Evolutionary conservation across 2,329 filamentous ascomycete genomes (phyloP), one percentile per base, ranked within the genome.

Genomic region (Catunica adiposa): DNA sequence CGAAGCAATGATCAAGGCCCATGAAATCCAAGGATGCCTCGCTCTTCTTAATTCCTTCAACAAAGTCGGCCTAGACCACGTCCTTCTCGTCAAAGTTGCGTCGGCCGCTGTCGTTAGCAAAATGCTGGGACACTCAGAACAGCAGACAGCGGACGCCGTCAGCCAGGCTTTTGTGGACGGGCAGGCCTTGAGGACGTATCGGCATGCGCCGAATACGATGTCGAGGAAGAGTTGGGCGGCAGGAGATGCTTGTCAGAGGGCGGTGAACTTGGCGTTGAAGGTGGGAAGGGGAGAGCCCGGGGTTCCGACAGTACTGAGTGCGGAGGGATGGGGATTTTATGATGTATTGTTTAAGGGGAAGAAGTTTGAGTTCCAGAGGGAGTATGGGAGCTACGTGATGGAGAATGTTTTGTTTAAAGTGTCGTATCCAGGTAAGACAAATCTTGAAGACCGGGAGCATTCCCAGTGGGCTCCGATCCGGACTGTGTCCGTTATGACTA

Each of bases 341-440:
- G 92, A 98, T 67, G 89, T 97, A 61, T 79, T 94, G 61, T 98
- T 97, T 78, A 87, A 89, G 75, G 89, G 89, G 72, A 88, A 94
- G 65, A 86, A 86, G 71, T 98, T 98, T 69, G 76, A 89, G 70
- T 98, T 96, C 78, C 90, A 97, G 77, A 83, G 92, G 60, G 82
- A 84, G 58, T 98, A 98, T 67, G 90, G 89, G 67, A 94, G 86
- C 76, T 98, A 98, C 70, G 92, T 98, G 62, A 98, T 98, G 92
- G 92, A 98, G 81, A 98, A 97, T 66, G 89, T 98, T 59, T 82
- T 98, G 61, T 98, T 98, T 84, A 98, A 98, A 80, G 92, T 98
- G 59, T 98, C 92, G 48, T 97, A 96, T 70, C 90, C 90, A 66
- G 86, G 86, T 88, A 75, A 68, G 78, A 56, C 34, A 6, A 22